Evolutionary conservation across 371 early-diverging fungal species (phyloP).

Genomic region (Apophysomyces trapeziformis): DNA sequence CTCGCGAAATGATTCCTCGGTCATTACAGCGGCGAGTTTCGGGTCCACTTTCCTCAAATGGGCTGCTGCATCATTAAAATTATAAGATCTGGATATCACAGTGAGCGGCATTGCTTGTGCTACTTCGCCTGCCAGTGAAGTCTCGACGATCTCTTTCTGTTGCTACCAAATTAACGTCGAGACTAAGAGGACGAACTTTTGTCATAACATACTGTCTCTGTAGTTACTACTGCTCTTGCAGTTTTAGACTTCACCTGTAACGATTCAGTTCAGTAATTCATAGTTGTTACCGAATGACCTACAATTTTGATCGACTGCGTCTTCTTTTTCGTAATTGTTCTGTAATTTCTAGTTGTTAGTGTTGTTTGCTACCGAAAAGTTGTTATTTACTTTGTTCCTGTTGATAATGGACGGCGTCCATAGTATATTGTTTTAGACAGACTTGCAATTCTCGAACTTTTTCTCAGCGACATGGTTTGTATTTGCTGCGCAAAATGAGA

Average conservation of each 20-base stretch:
- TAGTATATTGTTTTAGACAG: neutral
- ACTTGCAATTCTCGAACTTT: conserved; percentile 1
- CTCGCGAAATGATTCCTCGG: conserved; percentile 14
- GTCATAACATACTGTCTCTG: too few relatives aligned
- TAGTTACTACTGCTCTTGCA: too few relatives aligned
- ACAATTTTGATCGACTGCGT: neutral
- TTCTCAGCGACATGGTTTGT: neutral
- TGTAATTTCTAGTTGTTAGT: neutral
- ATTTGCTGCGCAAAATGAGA: conserved; percentile 1
- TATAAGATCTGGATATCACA: conserved; percentile 12
- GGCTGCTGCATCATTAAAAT: conserved; percentile 25
- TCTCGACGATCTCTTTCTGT: neutral
- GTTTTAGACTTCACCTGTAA: too few relatives aligned
- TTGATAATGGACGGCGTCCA: neutral
- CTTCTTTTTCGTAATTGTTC: neutral
- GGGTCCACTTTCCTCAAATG: conserved; percentile 40
- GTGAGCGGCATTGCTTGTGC: neutral
- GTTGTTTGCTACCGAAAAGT: neutral
- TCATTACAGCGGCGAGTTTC: conserved; percentile 27
- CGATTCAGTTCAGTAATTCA: too few relatives aligned
- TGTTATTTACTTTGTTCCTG: neutral
- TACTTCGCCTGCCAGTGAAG: neutral
- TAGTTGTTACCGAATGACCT: too few relatives aligned
- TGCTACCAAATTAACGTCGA: too few relatives aligned
- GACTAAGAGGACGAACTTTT: too few relatives aligned